Conservation (phyloP, 441 rosid genomes). For the Adansonia gregorii region DNA sequence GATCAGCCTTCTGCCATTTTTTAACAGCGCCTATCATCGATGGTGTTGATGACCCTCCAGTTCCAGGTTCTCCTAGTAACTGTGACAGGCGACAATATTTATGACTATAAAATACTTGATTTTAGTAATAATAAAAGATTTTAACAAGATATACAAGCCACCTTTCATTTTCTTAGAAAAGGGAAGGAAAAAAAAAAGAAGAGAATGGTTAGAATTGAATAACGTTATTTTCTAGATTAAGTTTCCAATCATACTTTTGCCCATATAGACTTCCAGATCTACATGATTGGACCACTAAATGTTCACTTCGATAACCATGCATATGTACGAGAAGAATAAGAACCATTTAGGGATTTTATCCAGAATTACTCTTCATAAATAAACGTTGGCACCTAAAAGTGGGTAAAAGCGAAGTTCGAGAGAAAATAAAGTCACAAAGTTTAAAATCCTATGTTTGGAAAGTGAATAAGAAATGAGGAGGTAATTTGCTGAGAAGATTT, state of each 20-base stretch:
- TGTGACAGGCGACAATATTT: slow-evolving; percentile 39
- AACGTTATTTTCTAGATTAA: background rate
- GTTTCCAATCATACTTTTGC: background rate
- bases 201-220: background rate
- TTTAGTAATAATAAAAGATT: slow-evolving; percentile 4
- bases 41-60: slow-evolving; percentile 96
- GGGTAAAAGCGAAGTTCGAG: background rate
- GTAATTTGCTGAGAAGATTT: background rate
- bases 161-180: background rate
- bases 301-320: background rate
- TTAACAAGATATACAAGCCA: background rate
- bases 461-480: background rate
- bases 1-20: slow-evolving; percentile 90
- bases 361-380: background rate
- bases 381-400: background rate
- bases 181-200: background rate
- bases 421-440: background rate
- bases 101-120: slow-evolving; percentile 22
- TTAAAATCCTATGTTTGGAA: background rate
- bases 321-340: background rate
- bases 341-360: background rate
- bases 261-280: background rate
- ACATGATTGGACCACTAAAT: background rate
- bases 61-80: slow-evolving; percentile 94
- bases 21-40: slow-evolving; percentile 98